These are phyloP conservation scores for Coemansia sp. DNA, from an alignment of 192 early-diverging fungal genomes.

Conservation along the genomic window DNA sequence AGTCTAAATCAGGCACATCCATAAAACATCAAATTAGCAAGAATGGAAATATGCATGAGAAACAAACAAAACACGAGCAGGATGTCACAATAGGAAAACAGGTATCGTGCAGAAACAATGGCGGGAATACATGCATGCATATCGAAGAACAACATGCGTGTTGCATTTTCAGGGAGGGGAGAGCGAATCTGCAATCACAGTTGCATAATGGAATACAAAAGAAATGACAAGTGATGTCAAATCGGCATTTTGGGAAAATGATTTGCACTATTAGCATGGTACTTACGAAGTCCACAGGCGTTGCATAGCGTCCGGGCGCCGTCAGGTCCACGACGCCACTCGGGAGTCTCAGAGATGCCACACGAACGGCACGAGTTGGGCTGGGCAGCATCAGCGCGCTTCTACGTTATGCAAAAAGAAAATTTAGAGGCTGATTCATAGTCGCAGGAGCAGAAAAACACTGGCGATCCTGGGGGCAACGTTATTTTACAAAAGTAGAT, in stretches of 20 bases:
- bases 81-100: no score
- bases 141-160: not conserved
- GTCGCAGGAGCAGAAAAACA: not conserved
- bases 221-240: not conserved
- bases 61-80: no score
- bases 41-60: no score
- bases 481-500: no score
- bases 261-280: not conserved
- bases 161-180: constrained; percentile 5
- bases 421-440: not conserved
- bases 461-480: not conserved
- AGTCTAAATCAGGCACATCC: constrained; percentile 32
- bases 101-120: no score
- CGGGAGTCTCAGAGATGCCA: constrained; percentile 83
- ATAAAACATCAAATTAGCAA: no score
- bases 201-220: constrained; percentile 8
- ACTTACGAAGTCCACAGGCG: constrained; percentile 88
- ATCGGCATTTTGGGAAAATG: not conserved
- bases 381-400: constrained; percentile 56
- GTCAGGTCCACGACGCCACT: constrained; percentile 92
- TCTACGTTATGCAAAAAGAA: constrained; percentile 23
- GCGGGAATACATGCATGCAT: no score
- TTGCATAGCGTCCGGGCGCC: constrained; percentile 92
- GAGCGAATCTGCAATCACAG: constrained; percentile 8
- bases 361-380: constrained; percentile 76